These are phyloP conservation scores for Cucurbita pepo DNA, from an alignment of 306 rosid genomes.

Conservation along the genomic window DNA sequence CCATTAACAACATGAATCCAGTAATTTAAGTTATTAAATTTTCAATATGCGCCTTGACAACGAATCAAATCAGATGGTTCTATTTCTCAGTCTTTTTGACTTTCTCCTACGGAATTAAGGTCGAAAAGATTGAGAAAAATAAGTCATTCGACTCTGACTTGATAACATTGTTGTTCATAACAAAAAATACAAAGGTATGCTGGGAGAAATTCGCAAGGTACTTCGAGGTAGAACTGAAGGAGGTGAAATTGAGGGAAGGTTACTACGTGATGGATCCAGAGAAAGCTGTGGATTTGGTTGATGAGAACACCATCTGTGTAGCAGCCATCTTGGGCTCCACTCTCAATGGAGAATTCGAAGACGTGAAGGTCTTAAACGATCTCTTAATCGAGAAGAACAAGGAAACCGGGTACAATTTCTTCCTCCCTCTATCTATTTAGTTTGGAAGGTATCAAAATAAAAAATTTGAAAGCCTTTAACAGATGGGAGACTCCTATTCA, in stretches of 20 bases:
- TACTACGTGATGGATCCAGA: slow-evolving; percentile 72
- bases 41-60: too few species aligned
- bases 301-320: slow-evolving; percentile 87
- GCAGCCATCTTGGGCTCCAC: slow-evolving; percentile 95
- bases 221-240: slow-evolving; percentile 90
- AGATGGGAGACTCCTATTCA: slow-evolving; percentile 97
- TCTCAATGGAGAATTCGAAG: slow-evolving; percentile 87
- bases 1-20: background rate
- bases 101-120: too few species aligned
- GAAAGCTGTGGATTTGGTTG: slow-evolving; percentile 78
- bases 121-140: too few species aligned
- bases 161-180: background rate
- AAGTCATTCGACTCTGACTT: too few species aligned
- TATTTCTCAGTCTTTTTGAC: too few species aligned
- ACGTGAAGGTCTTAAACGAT: slow-evolving; percentile 71
- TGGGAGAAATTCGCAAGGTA: slow-evolving; percentile 98
- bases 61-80: too few species aligned
- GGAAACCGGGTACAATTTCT: slow-evolving; percentile 47
- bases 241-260: slow-evolving; percentile 63
- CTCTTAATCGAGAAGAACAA: slow-evolving; percentile 53
- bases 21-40: too few species aligned
- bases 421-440: background rate
- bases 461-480: background rate
- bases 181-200: slow-evolving; percentile 40
- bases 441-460: too few species aligned